These are phyloP conservation scores for Typha latifolia DNA, from an alignment of 176 grass and related monocot species.

Conservation along the genomic window DNA sequence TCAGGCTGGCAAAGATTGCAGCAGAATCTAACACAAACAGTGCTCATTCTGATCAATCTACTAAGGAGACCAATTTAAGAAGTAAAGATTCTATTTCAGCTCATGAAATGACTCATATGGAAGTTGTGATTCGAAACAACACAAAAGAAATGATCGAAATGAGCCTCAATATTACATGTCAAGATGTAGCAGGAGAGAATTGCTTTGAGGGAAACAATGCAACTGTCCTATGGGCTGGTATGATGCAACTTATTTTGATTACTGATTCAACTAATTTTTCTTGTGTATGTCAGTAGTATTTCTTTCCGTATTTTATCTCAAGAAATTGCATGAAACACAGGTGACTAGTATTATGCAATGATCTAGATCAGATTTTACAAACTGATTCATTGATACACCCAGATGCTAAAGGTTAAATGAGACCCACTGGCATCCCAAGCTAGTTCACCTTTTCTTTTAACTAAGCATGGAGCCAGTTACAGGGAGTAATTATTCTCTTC, in stretches of 20 bases:
- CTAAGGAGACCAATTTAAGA: constrained; percentile 20
- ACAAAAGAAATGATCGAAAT: constrained; percentile 85
- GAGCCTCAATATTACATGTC: constrained; percentile 78
- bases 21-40: constrained; percentile 6
- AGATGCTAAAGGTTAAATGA: too few relatives aligned
- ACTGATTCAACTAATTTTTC: too few relatives aligned
- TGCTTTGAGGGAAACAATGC: constrained; percentile 69
- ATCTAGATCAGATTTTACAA: too few relatives aligned
- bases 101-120: constrained; percentile 78
- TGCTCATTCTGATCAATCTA: constrained; percentile 16
- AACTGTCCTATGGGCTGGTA: constrained; percentile 90
- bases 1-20: constrained; percentile 47
- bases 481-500: too few relatives aligned
- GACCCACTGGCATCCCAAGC: too few relatives aligned
- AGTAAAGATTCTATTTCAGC: constrained; percentile 56
- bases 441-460: too few relatives aligned
- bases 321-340: too few relatives aligned
- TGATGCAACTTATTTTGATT: constrained; percentile 3
- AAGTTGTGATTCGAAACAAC: constrained; percentile 80
- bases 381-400: too few relatives aligned
- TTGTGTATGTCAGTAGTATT: too few relatives aligned
- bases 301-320: too few relatives aligned
- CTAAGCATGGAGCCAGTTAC: too few relatives aligned
- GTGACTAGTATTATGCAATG: too few relatives aligned
- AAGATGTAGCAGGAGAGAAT: constrained; percentile 89